Evolutionary conservation across 2,329 filamentous ascomycete genomes (phyloP).

Genomic region (Arthrobotrys musiformis): DNA sequence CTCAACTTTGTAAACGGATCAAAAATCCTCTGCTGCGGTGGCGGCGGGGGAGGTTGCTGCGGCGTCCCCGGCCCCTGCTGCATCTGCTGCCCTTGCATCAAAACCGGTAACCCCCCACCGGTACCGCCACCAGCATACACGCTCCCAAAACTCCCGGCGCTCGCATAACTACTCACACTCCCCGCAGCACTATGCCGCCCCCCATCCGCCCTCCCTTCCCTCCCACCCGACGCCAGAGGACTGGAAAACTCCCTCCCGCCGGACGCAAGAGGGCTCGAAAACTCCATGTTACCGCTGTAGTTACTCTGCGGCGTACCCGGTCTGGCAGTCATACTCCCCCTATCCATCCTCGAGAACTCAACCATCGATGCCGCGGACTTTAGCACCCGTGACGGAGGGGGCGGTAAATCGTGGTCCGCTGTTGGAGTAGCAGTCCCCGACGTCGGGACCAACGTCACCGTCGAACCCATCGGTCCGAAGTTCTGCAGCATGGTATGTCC

Average conservation of each 20-base stretch:
- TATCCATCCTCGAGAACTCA: constrained; percentile 51
- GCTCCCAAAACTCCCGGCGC: constrained; percentile 36
- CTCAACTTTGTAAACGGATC: constrained; percentile 46
- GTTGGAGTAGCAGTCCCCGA: constrained; percentile 21
- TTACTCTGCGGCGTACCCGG: constrained; percentile 19
- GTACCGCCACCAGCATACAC: too few species aligned
- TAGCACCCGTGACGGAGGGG: constrained; percentile 17
- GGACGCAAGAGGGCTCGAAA: constrained; percentile 2
- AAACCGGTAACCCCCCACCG: constrained; percentile 34
- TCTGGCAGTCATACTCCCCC: constrained; percentile 19
- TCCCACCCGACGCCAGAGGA: neutral
- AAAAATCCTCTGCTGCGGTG: constrained; percentile 15
- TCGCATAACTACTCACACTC: constrained; percentile 52
- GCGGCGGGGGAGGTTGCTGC: neutral
- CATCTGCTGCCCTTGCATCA: constrained; percentile 27
- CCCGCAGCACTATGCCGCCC: constrained; percentile 43
- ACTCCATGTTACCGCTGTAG: neutral
- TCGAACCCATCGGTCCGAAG: constrained; percentile 18
- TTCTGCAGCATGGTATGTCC: neutral
- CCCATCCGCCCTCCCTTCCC: neutral
- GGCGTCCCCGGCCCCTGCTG: neutral
- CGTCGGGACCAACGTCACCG: constrained; percentile 11
- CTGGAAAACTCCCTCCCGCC: constrained; percentile 1
- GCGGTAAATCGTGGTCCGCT: neutral
- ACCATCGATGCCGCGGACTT: constrained; percentile 53